Percentiles rank a stretch among this genome's conserved stretches.
phyloP scores from a whole-genome alignment of 2,329 filamentous ascomycete species.

The Alternaria gansuensis region DNA sequence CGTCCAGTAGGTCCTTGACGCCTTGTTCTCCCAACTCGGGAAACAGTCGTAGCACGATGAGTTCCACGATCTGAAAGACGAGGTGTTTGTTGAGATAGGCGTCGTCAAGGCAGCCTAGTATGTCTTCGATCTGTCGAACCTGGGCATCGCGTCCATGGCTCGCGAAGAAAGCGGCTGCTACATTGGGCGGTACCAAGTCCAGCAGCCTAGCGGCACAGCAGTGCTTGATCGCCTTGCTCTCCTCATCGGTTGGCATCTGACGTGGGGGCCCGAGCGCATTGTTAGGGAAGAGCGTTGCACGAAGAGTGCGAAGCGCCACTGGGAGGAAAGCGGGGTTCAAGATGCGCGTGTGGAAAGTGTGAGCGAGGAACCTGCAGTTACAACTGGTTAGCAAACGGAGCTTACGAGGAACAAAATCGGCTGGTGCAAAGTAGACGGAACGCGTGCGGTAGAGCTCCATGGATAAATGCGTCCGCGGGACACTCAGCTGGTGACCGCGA shows the following conservation, averaged over 20 bases:
- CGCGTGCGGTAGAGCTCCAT: constrained; percentile 19
- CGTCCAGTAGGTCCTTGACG: constrained; percentile 75
- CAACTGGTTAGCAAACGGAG: constrained; percentile 40
- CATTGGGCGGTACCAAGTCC: constrained; percentile 57
- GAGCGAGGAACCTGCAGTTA: constrained; percentile 56
- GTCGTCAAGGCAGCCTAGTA: constrained; percentile 80
- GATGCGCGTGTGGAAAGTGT: constrained; percentile 54
- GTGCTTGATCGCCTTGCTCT: constrained; percentile 69
- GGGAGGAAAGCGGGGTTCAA: constrained; percentile 57
- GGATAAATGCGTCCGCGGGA: constrained; percentile 29
- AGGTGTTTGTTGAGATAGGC: constrained; percentile 93
- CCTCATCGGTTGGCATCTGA: constrained; percentile 66
- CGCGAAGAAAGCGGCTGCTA: constrained; percentile 50
- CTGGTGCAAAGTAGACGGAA: constrained; percentile 39
- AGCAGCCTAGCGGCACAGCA: constrained; percentile 70
- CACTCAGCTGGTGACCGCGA: constrained; percentile 37
- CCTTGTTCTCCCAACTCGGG: constrained; percentile 82
- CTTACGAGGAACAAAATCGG: constrained; percentile 28
- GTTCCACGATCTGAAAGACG: constrained; percentile 81
- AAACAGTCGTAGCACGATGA: constrained; percentile 80
- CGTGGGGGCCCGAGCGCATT: constrained; percentile 75
- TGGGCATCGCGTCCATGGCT: constrained; percentile 59
- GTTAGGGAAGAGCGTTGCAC: constrained; percentile 84
- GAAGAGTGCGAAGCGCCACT: constrained; percentile 69
- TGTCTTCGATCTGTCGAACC: constrained; percentile 66